Evolutionary conservation across 2,329 filamentous ascomycete genomes (phyloP).

Genomic region (Cladorrhinum sp.): DNA sequence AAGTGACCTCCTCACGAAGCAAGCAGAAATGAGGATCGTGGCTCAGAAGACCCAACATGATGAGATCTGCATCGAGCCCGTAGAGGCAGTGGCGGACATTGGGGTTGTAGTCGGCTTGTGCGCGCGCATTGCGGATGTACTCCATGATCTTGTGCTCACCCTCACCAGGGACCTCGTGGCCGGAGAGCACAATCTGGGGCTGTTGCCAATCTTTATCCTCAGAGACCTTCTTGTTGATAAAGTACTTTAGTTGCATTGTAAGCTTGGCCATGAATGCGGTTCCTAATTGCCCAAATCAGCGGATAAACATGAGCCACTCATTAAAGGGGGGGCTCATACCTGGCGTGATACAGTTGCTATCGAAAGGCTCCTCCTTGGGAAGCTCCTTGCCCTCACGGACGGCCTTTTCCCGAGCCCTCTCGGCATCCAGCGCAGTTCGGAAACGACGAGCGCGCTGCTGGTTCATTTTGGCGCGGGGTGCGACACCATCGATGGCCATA

Average conservation of each 20-base stretch:
- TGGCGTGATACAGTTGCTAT: conserved; percentile 98
- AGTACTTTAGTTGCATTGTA: conserved; percentile 92
- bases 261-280: conserved; percentile 98
- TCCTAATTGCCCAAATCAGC: conserved; percentile 35
- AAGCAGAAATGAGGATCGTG: conserved; percentile 98
- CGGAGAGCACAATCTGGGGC: conserved; percentile 91
- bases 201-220: conserved; percentile 98
- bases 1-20: conserved; percentile 94
- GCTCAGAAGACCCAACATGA: conserved; percentile 95
- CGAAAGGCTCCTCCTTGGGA: conserved; percentile 92
- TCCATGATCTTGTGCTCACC: conserved; percentile 99
- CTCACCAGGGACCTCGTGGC: conserved; percentile 96
- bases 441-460: conserved; percentile 95
- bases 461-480: conserved; percentile 98
- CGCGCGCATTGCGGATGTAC: conserved; percentile 96
- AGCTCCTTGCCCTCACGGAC: conserved; percentile 84
- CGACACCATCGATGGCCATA: conserved; percentile 98
- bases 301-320: background rate
- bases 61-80: conserved; percentile 93
- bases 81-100: conserved; percentile 97
- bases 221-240: conserved; percentile 97
- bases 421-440: conserved; percentile 86
- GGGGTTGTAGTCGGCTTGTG: conserved; percentile 85
- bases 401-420: conserved; percentile 88
- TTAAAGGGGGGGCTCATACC: conserved; percentile 42